A percentile compares a stretch with the other conserved stretches of the same genome.
Evolutionary conservation across 2,329 filamentous ascomycete species (phyloP).

Genomic region (Tolypocladium ovalisporum): DNA sequence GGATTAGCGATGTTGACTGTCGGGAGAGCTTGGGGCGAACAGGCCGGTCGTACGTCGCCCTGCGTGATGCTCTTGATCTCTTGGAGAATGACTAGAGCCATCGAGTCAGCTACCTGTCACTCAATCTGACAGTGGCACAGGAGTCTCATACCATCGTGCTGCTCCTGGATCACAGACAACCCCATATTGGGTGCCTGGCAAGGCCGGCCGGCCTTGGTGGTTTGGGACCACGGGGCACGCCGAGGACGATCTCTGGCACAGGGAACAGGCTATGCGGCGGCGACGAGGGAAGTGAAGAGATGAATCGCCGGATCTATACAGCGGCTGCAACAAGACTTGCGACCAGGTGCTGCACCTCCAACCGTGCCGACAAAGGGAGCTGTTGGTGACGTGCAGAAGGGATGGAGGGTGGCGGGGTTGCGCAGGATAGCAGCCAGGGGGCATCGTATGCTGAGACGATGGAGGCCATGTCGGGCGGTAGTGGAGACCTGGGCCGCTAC

Average conservation of each 20-base stretch:
- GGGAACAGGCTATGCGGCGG: background rate
- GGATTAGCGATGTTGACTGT: background rate
- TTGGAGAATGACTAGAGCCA: slow-evolving; percentile 21
- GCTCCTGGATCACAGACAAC: slow-evolving; percentile 73
- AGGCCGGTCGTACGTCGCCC: slow-evolving; percentile 54
- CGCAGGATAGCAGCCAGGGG: background rate
- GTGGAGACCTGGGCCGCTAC: background rate
- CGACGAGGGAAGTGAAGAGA: background rate
- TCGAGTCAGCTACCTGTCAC: background rate
- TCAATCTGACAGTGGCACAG: background rate
- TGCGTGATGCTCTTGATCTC: slow-evolving; percentile 65
- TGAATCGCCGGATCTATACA: background rate
- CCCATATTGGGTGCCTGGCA: slow-evolving; percentile 52
- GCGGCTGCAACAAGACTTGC: background rate
- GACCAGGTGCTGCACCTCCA: background rate
- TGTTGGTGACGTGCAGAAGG: background rate
- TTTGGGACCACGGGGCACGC: background rate
- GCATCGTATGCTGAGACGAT: background rate
- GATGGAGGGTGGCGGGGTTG: slow-evolving; percentile 1
- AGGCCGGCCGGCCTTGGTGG: slow-evolving; percentile 12
- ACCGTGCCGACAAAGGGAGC: background rate
- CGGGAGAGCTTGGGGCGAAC: background rate
- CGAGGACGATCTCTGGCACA: background rate
- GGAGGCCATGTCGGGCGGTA: background rate
- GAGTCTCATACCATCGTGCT: slow-evolving; percentile 40